These are phyloP conservation scores for Pittosporum tobira DNA, from an alignment of 129 eudicot genomes.

Conservation along the genomic window DNA sequence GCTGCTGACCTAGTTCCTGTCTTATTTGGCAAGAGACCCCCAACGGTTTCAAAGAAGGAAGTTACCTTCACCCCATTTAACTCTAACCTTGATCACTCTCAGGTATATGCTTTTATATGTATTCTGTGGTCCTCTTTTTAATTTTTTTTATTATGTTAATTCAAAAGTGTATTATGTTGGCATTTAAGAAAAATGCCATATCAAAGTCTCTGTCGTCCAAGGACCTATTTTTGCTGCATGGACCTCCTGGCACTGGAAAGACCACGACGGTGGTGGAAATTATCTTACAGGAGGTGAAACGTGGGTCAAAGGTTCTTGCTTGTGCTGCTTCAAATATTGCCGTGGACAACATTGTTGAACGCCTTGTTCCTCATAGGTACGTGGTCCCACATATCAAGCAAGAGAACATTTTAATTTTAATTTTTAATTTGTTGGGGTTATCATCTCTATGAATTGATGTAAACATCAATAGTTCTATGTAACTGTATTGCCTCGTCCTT, in stretches of 20 bases:
- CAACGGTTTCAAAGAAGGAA: conserved; percentile 60
- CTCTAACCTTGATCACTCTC: conserved; percentile 85
- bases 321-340: conserved; percentile 99
- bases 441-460: background rate
- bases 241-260: conserved; percentile 99
- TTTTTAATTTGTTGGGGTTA: background rate
- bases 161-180: conserved; percentile 15
- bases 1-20: conserved; percentile 92
- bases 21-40: conserved; percentile 78
- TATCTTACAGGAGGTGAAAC: conserved; percentile 89
- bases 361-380: conserved; percentile 93
- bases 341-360: conserved; percentile 94
- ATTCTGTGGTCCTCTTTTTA: background rate
- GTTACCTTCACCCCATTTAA: conserved; percentile 63
- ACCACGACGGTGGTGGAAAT: conserved; percentile 96
- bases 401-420: background rate
- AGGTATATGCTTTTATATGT: conserved; percentile 61
- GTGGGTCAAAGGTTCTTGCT: conserved; percentile 95
- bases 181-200: conserved; percentile 80
- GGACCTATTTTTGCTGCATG: conserved; percentile 88
- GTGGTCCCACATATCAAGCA: background rate
- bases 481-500: background rate
- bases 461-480: background rate
- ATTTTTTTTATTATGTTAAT: background rate
- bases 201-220: conserved; percentile 83